A percentile compares a stretch with the other conserved stretches of the same genome.
These are phyloP conservation scores for Sordariomycetes sp. DNA, from an alignment of 2,329 filamentous ascomycete genomes.

Conservation along the genomic window DNA sequence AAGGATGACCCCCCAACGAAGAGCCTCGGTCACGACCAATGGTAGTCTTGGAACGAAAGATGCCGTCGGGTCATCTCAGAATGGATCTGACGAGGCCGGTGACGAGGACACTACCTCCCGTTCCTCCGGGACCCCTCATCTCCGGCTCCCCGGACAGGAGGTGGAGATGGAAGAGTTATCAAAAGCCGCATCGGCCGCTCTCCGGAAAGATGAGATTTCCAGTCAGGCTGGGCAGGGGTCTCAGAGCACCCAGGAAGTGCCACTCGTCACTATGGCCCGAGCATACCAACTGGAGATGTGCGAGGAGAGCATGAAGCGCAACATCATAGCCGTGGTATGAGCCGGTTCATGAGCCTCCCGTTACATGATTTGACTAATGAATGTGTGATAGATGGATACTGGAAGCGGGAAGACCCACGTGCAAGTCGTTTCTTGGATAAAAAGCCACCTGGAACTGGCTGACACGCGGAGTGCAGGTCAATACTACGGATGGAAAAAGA, in stretches of 20 bases:
- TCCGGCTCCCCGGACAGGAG: not conserved
- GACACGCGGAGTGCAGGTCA: slow-evolving; percentile 31
- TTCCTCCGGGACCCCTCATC: not conserved
- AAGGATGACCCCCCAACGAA: not conserved
- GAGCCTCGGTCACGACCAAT: not conserved
- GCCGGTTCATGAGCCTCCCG: not conserved
- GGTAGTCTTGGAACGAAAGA: not conserved
- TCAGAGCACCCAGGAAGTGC: slow-evolving; percentile 1
- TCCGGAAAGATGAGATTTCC: not conserved
- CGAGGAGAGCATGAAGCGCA: slow-evolving; percentile 50
- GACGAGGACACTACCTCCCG: not conserved
- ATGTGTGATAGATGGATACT: slow-evolving; percentile 53
- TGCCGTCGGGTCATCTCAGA: not conserved
- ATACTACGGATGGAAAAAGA: slow-evolving; percentile 54
- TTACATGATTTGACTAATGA: not conserved
- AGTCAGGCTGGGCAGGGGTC: slow-evolving; percentile 15
- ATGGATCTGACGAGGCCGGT: not conserved
- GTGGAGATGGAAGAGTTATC: not conserved
- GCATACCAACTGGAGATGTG: slow-evolving; percentile 70
- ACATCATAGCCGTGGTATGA: slow-evolving; percentile 56
- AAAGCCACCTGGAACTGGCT: not conserved
- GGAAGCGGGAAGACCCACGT: slow-evolving; percentile 69
- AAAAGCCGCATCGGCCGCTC: not conserved
- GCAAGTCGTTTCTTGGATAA: slow-evolving; percentile 27
- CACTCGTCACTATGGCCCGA: slow-evolving; percentile 27